Base-by-base conservation (phyloP, 2,329 filamentous ascomycete genomes). In the Ceratocystis papillata region DNA sequence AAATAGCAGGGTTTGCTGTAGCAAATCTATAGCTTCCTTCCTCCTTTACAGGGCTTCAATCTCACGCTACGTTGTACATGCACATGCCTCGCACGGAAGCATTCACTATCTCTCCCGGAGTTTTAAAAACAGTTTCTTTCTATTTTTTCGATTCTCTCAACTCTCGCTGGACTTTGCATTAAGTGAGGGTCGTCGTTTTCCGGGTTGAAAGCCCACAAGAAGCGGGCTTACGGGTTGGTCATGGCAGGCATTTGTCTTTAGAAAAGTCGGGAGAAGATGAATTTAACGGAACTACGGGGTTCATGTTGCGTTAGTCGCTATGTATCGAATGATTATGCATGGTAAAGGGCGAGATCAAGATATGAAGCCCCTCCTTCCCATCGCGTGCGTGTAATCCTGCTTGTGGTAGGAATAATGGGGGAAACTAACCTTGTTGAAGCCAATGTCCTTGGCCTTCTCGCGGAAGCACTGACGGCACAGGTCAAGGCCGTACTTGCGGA, bases 401-500 rank as follows among this genome's bases (percentile, higher is more conserved):
- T 33, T 28, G 48, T 53, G 48, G 48, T 10, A 12, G 20, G 10
- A 7, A 22, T 8, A 53, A 15, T 28, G 8, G 20, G 28, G 41
- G 60, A 63, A 67, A 70, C 77, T 74, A 75, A 86, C 84, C 85
- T 88, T 87, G 80, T 83, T 80, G 79, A 88, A 88, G 74, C 85
- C 85, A 78, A 88, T 87, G 76, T 88, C 85, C 77, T 83, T 78
- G 72, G 83, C 78, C 82, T 87, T 87, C 81, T 88, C 85, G 75
- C 85, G 83, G 83, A 87, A 88, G 83, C 86, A 88, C 78, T 88
- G 86, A 83, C 86, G 85, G 84, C 86, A 88, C 77, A 88, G 85
- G 81, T 96, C 90, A 74, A 96, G 85, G 77, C 94, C 93, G 83
- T 99, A 99, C 84, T 99, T 99, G 84, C 94, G 92, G 87, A 99